Conservation (phyloP, 108 stramenopile genomes). For the Asterionellopsis glacialis region DNA sequence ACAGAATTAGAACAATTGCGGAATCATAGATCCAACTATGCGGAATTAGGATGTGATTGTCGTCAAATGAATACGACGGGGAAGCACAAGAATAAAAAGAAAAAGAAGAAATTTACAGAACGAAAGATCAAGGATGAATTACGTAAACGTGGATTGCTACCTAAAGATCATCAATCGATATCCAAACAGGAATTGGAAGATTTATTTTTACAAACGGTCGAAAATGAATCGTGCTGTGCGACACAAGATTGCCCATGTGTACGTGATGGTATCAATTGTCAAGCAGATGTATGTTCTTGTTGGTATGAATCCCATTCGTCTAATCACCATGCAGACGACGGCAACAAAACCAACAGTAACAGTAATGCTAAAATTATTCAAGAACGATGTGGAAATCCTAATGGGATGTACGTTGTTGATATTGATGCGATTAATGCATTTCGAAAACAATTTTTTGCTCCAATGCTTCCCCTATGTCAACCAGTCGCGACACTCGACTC, state of each 20-base stretch:
- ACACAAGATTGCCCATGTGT: constrained; percentile 66
- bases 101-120: constrained; percentile 58
- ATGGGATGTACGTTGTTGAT: constrained; percentile 74
- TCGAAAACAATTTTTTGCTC: constrained; percentile 38
- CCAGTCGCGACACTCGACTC: too few species aligned
- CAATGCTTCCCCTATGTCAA: too few species aligned
- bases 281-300: constrained; percentile 80
- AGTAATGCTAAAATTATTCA: too few species aligned
- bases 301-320: constrained; percentile 79
- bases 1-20: constrained; percentile 78
- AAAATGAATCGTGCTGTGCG: constrained; percentile 70
- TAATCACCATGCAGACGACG: too few species aligned
- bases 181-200: constrained; percentile 64
- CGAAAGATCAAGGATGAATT: constrained; percentile 67
- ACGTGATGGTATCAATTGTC: constrained; percentile 72
- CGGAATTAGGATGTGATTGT: constrained; percentile 72
- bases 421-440: constrained; percentile 40
- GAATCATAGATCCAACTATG: constrained; percentile 41
- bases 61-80: constrained; percentile 71
- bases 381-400: constrained; percentile 72
- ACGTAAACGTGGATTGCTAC: constrained; percentile 58
- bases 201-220: constrained; percentile 54
- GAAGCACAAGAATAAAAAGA: constrained; percentile 48
- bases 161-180: constrained; percentile 21
- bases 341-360: too few species aligned